Evolutionary conservation across 768 basidiomycete genomes (phyloP), one percentile per base, ranked within the genome.

Genomic region (Pholiota microspora): DNA sequence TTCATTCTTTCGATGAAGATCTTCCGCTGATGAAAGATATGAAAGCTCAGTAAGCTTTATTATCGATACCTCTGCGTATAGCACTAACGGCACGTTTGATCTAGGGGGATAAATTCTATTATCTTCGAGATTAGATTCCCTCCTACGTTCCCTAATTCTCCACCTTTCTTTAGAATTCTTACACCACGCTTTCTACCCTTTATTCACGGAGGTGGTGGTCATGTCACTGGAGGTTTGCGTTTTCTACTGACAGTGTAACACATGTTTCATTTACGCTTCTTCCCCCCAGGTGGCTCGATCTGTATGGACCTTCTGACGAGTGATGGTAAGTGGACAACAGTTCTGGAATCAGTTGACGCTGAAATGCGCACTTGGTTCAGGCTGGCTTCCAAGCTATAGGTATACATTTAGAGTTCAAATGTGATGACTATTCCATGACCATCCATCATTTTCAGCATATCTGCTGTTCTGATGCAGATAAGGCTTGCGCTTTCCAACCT

Each of bases 91-190:
- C 29, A 5, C 7, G 9, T 32, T 9, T 44, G 31, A 56, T 21
- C 29, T 18, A 83, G 85, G 61, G 73, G 75, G 40, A 62, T 91
- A 48, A 80, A 81, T 49, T 88, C 86, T 0, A 67, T 92, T 42
- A 79, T 89, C 15, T 83, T 92, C 60, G 88, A 89, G 63, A 83
- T 89, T 49, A 72, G 85, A 29, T 91, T 88, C 63, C 85, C 84
- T 7, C 75, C 81, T 1, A 74, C 72, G 15, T 89, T 82, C 65
- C 88, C 88, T 0, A 77, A 83, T 60, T 75, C 81, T 7, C 89
- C 88, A 0, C 89, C 89, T 0, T 89, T 87, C 72, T 88, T 90
- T 69, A 79, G 88, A 53, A 83, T 89, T 28, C 77, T 91, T 21
- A 84, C 83, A 23, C 89, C 89, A 0, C 78, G 88, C 23, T 86